Evolutionary conservation across 2,329 filamentous ascomycete species (phyloP), one percentile per base, ranked within the genome.

Genomic region (Setomelanomma holmii): DNA sequence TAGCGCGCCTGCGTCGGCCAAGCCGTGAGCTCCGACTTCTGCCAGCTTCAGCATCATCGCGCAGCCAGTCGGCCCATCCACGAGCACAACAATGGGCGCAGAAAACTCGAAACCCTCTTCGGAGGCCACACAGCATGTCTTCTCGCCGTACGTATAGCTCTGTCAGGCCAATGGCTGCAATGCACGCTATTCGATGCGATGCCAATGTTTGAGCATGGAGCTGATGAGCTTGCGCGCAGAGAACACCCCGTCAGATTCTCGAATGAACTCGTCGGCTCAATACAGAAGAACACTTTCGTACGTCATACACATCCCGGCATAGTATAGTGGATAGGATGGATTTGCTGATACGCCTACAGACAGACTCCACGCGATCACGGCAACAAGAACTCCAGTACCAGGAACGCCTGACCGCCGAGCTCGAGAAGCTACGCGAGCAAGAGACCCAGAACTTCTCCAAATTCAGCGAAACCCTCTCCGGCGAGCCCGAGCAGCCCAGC

Each of bases 231-330:
- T 75, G 62, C 61, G 58, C 56, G 58, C 67, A 87, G 84, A 68
- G 80, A 85, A 63, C 80, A 84, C 36, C 86, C 86, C 55, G 82
- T 89, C 58, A 81, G 83, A 63, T 88, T 96, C 76, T 96, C 92
- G 62, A 87, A 90, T 71, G 87, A 90, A 71, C 82, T 97, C 69
- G 83, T 96, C 68, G 88, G 96, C 69, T 86, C 88, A 55, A 82
- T 98, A 56, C 91, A 96, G 76, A 85, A 86, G 56, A 96, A 86
- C 80, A 84, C 89, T 66, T 92, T 97, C 86, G 93, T 96, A 84
- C 49, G 64, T 53, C 12, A 16, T 36, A 27, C 10, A 16, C 27
- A 16, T 4, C 10, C 24, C n/a, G 39, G 30, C 17, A 22, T 30
- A 27, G 41, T 33, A 20, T 8, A 17, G 19, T 19, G 34, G 40